phyloP scores from a whole-genome alignment of 192 early-diverging fungal species.

The Piromyces finnis region DNA sequence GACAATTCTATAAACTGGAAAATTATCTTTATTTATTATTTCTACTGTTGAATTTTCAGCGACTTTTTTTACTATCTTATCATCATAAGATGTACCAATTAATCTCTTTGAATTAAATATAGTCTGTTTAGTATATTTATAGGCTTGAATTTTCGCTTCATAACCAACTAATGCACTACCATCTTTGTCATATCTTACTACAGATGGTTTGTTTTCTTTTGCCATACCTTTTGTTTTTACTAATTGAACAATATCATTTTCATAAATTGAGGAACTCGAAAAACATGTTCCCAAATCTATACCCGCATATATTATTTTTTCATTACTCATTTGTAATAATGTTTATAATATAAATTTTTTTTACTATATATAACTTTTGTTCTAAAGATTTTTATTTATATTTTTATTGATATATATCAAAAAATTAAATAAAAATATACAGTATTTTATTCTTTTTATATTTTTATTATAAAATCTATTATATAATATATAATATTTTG shows the following conservation, averaged over 20 bases:
- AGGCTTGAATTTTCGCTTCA: not conserved
- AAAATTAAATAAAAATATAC: too few relatives aligned
- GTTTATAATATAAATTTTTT: too few relatives aligned
- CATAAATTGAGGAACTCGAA: not conserved
- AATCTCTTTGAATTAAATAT: not conserved
- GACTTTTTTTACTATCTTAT: not conserved
- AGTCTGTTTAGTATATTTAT: not conserved
- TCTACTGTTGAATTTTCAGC: not conserved
- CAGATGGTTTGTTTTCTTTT: not conserved
- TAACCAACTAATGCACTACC: not conserved
- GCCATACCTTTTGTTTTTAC: not conserved
- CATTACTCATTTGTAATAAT: not conserved
- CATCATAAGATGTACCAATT: not conserved
- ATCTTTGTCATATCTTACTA: not conserved
- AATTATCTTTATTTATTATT: not conserved
- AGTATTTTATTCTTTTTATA: too few relatives aligned
- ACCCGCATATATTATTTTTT: not conserved
- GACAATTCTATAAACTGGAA: not conserved
- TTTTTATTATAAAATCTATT: too few relatives aligned
- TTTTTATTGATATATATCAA: too few relatives aligned
- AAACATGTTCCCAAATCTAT: not conserved
- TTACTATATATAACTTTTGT: too few relatives aligned
- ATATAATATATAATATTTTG: too few relatives aligned
- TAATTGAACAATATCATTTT: not conserved
- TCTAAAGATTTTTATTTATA: too few relatives aligned